Conservation (phyloP, 2,329 filamentous ascomycete genomes). For the Pseudogymnoascus sp. region DNA sequence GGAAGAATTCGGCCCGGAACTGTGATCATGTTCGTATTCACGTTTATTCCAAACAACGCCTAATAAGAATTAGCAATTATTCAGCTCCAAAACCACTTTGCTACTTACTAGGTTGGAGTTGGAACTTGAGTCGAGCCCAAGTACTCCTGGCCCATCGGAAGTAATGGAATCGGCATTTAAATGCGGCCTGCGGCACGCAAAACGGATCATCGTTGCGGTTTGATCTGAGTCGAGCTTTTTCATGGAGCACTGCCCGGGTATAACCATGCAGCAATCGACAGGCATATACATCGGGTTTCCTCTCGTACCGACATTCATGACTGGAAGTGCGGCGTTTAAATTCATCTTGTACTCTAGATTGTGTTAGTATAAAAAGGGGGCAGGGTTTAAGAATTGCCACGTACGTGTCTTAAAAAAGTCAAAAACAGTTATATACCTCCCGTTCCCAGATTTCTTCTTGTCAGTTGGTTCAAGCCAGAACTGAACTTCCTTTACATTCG, state of each 20-base stretch:
- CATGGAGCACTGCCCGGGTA: constrained; percentile 55
- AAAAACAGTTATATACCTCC: constrained; percentile 42
- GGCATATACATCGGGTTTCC: constrained; percentile 56
- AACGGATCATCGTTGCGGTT: constrained; percentile 60
- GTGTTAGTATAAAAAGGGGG: constrained; percentile 7
- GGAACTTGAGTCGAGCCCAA: constrained; percentile 44
- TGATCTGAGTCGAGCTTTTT: constrained; percentile 51
- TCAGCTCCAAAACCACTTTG: background rate
- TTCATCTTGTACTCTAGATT: constrained; percentile 20
- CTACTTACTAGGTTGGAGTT: constrained; percentile 36
- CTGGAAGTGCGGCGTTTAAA: constrained; percentile 37
- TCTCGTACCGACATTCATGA: constrained; percentile 57
- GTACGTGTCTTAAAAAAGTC: constrained; percentile 39
- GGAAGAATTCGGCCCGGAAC: constrained; percentile 62
- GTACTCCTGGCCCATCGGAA: constrained; percentile 43
- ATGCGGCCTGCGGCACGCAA: constrained; percentile 59
- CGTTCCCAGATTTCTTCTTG: constrained; percentile 26
- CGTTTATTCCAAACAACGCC: constrained; percentile 52
- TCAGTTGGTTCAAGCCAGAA: constrained; percentile 40
- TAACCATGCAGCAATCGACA: constrained; percentile 54
- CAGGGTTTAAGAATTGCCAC: constrained; percentile 1
- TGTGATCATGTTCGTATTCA: constrained; percentile 56
- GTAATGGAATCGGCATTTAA: constrained; percentile 61
- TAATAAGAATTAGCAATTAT: constrained; percentile 20
- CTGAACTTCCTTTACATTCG: constrained; percentile 42